Evolutionary conservation across 2,329 filamentous ascomycete species (phyloP).

Genomic region (Ophiognomonia clavigignenti-juglandacearum): DNA sequence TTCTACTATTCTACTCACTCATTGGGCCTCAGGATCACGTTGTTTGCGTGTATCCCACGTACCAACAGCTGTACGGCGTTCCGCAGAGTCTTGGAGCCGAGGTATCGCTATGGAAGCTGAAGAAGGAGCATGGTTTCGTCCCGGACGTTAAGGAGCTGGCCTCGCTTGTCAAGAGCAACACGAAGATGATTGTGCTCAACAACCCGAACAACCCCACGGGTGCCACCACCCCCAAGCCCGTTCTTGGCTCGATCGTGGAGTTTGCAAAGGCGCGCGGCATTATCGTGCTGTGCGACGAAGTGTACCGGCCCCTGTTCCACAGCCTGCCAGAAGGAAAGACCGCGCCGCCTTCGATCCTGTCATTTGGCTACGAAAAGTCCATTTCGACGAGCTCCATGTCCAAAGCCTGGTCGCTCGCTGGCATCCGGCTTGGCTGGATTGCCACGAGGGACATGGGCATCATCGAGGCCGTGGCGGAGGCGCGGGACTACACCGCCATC

Average conservation of each 20-base stretch:
- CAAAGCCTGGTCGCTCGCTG: constrained; percentile 79
- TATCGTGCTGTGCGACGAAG: constrained; percentile 71
- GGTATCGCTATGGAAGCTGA: constrained; percentile 71
- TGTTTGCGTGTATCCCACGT: constrained; percentile 81
- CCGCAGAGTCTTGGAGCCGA: constrained; percentile 71
- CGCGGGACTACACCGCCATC: constrained; percentile 81
- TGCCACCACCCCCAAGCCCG: constrained; percentile 56
- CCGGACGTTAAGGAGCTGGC: constrained; percentile 64
- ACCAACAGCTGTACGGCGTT: constrained; percentile 77
- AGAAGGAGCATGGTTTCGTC: constrained; percentile 59
- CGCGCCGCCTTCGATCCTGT: constrained; percentile 60
- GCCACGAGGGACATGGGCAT: constrained; percentile 60
- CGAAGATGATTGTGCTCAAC: constrained; percentile 58
- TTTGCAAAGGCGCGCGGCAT: constrained; percentile 60
- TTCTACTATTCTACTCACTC: constrained; percentile 69
- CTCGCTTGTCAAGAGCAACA: constrained; percentile 59
- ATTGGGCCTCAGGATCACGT: constrained; percentile 74
- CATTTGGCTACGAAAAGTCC: constrained; percentile 65
- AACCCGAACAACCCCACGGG: constrained; percentile 85
- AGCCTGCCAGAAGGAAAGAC: constrained; percentile 47
- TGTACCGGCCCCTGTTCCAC: constrained; percentile 81
- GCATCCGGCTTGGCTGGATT: constrained; percentile 79
- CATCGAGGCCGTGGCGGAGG: constrained; percentile 57
- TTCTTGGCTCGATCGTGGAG: constrained; percentile 57
- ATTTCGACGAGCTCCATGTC: constrained; percentile 77